A percentile compares a stretch with the other conserved stretches of the same genome.
These are phyloP conservation scores for Candida michaelii DNA, from an alignment of 805 yeast genomes.

Conservation along the genomic window DNA sequence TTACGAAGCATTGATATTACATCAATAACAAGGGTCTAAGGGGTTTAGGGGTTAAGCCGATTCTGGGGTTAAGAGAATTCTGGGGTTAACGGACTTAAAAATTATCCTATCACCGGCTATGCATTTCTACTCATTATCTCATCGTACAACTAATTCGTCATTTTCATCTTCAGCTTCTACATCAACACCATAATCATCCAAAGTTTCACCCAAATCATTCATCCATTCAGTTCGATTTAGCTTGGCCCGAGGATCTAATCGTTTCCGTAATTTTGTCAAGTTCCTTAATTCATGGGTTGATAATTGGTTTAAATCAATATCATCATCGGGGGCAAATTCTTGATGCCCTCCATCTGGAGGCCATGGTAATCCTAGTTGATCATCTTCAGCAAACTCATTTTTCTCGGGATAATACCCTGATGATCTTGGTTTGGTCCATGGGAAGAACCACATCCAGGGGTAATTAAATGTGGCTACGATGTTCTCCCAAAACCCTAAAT, in stretches of 20 bases:
- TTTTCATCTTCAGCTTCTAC: slow-evolving; percentile 51
- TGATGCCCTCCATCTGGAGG: slow-evolving; percentile 82
- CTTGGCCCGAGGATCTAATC: slow-evolving; percentile 38
- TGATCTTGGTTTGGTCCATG: slow-evolving; percentile 65
- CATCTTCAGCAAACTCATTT: slow-evolving; percentile 53
- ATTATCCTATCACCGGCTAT: too few relatives aligned
- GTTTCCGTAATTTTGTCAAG: slow-evolving; percentile 26
- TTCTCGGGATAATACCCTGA: slow-evolving; percentile 59
- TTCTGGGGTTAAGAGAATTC: too few relatives aligned
- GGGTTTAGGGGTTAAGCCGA: too few relatives aligned
- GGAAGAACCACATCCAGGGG: slow-evolving; percentile 62
- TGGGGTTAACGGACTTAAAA: too few relatives aligned
- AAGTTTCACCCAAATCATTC: slow-evolving; percentile 79
- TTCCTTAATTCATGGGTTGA: slow-evolving; percentile 14
- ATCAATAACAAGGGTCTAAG: too few relatives aligned
- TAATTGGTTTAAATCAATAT: slow-evolving; percentile 17
- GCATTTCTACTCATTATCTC: neutral
- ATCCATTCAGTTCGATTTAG: slow-evolving; percentile 56
- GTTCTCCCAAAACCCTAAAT: slow-evolving; percentile 61
- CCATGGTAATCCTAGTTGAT: slow-evolving; percentile 77
- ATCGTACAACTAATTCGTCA: slow-evolving; percentile 1
- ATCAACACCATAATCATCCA: slow-evolving; percentile 89
- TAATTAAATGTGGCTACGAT: slow-evolving; percentile 58
- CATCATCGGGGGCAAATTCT: slow-evolving; percentile 24
- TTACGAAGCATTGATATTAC: too few relatives aligned